Conservation (phyloP, 768 basidiomycete species). For the Sarcodon sp. region DNA sequence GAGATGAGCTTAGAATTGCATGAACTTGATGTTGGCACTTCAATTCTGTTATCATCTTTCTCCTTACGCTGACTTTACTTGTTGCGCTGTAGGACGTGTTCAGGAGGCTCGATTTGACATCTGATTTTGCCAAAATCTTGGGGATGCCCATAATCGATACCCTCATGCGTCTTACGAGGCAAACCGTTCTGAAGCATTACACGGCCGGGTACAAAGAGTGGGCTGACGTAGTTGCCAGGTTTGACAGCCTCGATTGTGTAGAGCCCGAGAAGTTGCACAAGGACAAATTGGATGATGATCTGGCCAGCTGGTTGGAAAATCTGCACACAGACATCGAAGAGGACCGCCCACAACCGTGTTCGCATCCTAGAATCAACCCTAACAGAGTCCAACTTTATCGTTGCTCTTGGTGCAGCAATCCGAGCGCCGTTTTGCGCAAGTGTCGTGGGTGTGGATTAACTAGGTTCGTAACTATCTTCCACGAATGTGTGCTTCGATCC, state of each 20-base stretch:
- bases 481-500: not conserved
- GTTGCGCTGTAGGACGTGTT: constrained; percentile 16
- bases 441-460: constrained; percentile 31
- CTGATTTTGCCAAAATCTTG: constrained; percentile 36
- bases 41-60: not conserved
- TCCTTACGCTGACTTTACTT: not conserved
- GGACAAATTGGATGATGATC: constrained; percentile 38
- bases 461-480: constrained; percentile 16
- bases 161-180: constrained; percentile 36
- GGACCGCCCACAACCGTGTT: constrained; percentile 16
- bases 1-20: constrained; percentile 33
- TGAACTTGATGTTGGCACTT: constrained; percentile 33
- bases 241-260: constrained; percentile 18
- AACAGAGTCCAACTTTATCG: constrained; percentile 40
- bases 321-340: constrained; percentile 27
- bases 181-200: constrained; percentile 36
- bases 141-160: constrained; percentile 36
- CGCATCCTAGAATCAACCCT: constrained; percentile 31
- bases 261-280: constrained; percentile 14
- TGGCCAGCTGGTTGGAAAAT: constrained; percentile 44
- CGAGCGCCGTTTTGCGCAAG: constrained; percentile 42
- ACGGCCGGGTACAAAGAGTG: constrained; percentile 31
- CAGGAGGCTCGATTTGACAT: constrained; percentile 33
- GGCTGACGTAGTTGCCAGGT: constrained; percentile 25
- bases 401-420: constrained; percentile 56